Evolutionary conservation across 2,329 filamentous ascomycete genomes (phyloP).

Genomic region (Colletotrichum eremochloae): DNA sequence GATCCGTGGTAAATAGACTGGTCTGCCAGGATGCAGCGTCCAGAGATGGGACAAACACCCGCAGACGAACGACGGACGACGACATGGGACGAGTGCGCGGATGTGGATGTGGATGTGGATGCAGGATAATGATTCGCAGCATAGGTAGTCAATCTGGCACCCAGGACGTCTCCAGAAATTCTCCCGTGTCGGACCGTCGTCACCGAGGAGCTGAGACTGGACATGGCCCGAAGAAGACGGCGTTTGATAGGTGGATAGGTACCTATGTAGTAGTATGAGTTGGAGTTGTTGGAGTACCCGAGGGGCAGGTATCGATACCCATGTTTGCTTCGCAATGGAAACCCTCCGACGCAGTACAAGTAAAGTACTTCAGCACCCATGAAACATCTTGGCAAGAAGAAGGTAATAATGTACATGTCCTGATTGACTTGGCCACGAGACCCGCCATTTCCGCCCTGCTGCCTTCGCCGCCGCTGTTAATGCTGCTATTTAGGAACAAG

Average conservation of each 20-base stretch:
- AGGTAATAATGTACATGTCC: neutral
- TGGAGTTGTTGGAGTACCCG: neutral
- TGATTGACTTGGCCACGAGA: neutral
- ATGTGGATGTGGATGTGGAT: neutral
- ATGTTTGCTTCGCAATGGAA: neutral
- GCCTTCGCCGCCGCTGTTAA: neutral
- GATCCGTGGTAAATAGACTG: neutral
- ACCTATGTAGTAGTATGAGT: neutral
- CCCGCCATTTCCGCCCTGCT: neutral
- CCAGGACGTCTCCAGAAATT: constrained; percentile 49
- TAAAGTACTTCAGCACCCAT: neutral
- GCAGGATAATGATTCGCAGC: constrained; percentile 42
- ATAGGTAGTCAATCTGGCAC: constrained; percentile 35
- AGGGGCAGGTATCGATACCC: neutral
- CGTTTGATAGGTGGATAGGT: neutral
- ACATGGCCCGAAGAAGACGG: constrained; percentile 45
- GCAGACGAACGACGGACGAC: constrained; percentile 4
- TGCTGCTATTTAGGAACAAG: constrained; percentile 3
- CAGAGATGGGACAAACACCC: constrained; percentile 36
- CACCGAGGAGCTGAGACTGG: constrained; percentile 59
- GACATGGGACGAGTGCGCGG: constrained; percentile 13
- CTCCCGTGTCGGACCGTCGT: constrained; percentile 65
- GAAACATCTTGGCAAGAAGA: neutral
- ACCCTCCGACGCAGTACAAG: neutral
- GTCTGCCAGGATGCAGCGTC: neutral